Evolutionary conservation across 805 yeast species (phyloP), one percentile per base, ranked within the genome.

Genomic region (Pichia scutulata): DNA sequence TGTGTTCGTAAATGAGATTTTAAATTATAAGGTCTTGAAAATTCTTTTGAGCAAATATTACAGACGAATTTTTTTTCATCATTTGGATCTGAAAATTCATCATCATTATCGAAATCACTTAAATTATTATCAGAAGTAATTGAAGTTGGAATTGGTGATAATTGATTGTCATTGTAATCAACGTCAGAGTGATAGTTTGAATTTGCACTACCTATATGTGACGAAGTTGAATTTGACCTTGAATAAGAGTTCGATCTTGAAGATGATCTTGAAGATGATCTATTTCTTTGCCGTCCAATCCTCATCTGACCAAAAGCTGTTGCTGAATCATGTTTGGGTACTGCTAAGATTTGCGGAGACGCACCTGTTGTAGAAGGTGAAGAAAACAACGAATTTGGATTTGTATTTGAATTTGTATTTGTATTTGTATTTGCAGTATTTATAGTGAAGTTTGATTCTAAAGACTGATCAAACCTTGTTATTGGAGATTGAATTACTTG

Each of bases 1-100:
- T 87, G 99, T 0, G 98, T 92, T 52, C 97, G 73, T 61, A 86
- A 70, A 68, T 92, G 99, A 0, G 96, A 87, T 58, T 92, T 88
- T 57, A 92, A 72, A 63, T 93, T 93, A 66, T 93, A 93, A 0
- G 97, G 96, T 49, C 98, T 71, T 2, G 98, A 92, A 64, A 92
- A 92, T 45, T 83, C 71, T 67, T 89, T 89, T 40, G 82, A 89
- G 67, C 99, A 92, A 41, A 86, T 68, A 52, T 82, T 81, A 65
- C 98, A 92, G 2, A 84, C 84, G 66, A 78, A 86, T 9, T 80
- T 74, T 24, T 86, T 78, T 82, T 71, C 25, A 86, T 66, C 60
- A 76, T 77, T 44, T 77, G 71, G 23, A 86, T 67, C 60, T 77
- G 77, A 44, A 77, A 71, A 41, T 12, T 44, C 40, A n/a, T 48